Evolutionary conservation across 208 protist species (phyloP).

Genomic region (Acanthamoeba quina): DNA sequence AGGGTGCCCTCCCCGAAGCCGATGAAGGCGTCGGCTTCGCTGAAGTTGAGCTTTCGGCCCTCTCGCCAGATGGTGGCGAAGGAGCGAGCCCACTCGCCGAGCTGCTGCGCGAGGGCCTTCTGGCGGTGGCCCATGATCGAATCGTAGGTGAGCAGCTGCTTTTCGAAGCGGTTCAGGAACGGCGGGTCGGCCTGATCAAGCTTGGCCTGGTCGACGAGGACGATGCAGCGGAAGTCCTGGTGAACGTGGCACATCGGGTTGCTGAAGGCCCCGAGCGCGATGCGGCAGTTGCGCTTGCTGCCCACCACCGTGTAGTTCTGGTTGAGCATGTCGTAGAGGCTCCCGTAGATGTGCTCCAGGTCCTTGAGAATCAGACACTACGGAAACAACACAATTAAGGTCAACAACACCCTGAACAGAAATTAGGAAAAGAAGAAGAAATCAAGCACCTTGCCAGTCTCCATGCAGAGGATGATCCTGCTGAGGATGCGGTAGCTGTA

Average conservation of each 20-base stretch:
- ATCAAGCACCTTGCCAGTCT: slow-evolving; percentile 11
- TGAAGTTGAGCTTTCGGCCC: background rate
- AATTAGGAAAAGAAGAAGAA: slow-evolving; percentile 78
- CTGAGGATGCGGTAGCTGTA: slow-evolving; percentile 74
- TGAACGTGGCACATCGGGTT: slow-evolving; percentile 79
- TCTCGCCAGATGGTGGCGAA: background rate
- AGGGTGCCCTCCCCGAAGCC: slow-evolving; percentile 34
- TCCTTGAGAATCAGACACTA: slow-evolving; percentile 79
- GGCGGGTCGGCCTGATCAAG: slow-evolving; percentile 44
- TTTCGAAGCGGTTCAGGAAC: slow-evolving; percentile 88
- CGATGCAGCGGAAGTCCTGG: slow-evolving; percentile 77
- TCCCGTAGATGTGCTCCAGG: slow-evolving; percentile 86
- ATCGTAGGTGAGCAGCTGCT: slow-evolving; percentile 79
- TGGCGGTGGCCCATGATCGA: too few relatives aligned
- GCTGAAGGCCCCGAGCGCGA: slow-evolving; percentile 78
- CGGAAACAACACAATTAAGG: background rate
- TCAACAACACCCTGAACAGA: slow-evolving; percentile 86
- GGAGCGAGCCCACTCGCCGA: slow-evolving; percentile 6
- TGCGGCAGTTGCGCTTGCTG: slow-evolving; percentile 33
- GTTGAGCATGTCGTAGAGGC: slow-evolving; percentile 91
- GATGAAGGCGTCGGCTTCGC: background rate
- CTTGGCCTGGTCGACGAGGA: slow-evolving; percentile 64
- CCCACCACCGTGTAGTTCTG: slow-evolving; percentile 84
- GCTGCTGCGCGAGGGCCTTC: background rate
- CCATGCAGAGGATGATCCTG: slow-evolving; percentile 83